Evolutionary conservation across 306 rosid genomes (phyloP), one percentile per base, ranked within the genome.

Genomic region (Rosa lucieae): DNA sequence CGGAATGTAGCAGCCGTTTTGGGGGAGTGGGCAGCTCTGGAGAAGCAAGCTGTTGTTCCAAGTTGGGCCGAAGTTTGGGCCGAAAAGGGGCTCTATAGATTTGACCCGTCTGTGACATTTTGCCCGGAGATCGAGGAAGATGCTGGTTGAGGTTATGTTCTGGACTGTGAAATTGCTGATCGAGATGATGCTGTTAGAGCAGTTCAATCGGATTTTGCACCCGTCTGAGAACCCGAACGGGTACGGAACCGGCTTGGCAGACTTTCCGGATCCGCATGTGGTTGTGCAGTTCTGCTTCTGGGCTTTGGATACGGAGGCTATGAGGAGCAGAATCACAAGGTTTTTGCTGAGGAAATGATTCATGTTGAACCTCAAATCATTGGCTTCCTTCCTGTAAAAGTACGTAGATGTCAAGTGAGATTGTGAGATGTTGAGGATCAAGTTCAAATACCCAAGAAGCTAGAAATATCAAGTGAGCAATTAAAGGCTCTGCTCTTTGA

Each of bases 201-300:
- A 93, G 52, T 58, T 67, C 6, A 96, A 74, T 62, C 0, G 62
- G 73, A 96, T 85, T 82, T 1, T 10, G 67, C 89, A 88, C 3
- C 76, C 84, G 0, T 29, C 63, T 1, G 92, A 80, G 85, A 91
- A 90, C 5, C 94, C 96, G n/a, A 96, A 93, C 52, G 99, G 98
- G 67, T 86, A 87, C 1, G 15, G 84, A 39, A 92, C 80, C 13
- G 44, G 0, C 6, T 70, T 20, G 48, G 62, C 72, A 8, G 74
- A n/a, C n/a, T n/a, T n/a, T n/a, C n/a, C n/a, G n/a, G n/a, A 35
- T 59, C 81, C 82, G 77, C 94, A 93, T 35, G 40, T 44, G 47
- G 4, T 26, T 0, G 4, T 3, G 83, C 91, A 88, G n/a, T n/a
- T n/a, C 32, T 29, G 32, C 32, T 29, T 29, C 12, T 87, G 76